A percentile compares a stretch with the other conserved stretches of the same genome.
phyloP scores from a whole-genome alignment of 352 stramenopile genomes.

The Globisporangium viniferum region DNA sequence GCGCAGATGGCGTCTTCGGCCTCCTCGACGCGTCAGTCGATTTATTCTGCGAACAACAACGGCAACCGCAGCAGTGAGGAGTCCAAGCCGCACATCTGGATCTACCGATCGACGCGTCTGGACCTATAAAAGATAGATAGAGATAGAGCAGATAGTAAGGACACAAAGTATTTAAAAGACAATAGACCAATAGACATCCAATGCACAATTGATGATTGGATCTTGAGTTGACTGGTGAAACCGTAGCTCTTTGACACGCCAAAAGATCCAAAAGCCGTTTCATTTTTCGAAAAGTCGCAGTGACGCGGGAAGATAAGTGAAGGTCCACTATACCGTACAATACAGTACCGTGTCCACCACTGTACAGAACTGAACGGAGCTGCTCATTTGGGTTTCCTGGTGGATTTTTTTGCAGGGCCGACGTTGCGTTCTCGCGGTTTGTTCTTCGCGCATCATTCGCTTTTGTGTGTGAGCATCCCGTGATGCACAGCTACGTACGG shows the following conservation, averaged over 20 bases:
- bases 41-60: neutral
- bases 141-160: too few relatives aligned
- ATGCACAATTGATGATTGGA: neutral
- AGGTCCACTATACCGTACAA: neutral
- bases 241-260: neutral
- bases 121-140: slow-evolving; percentile 2
- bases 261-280: neutral
- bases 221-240: neutral
- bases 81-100: slow-evolving; percentile 1
- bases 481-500: neutral
- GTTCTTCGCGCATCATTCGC: neutral
- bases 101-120: slow-evolving; percentile 10
- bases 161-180: neutral
- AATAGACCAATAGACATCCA: neutral
- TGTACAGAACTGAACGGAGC: neutral
- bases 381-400: neutral
- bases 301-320: slow-evolving; percentile 3
- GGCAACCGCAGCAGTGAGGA: neutral
- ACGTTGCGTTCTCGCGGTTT: neutral
- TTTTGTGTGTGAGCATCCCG: neutral
- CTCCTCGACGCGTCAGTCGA: neutral
- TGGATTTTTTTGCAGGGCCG: neutral
- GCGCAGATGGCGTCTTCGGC: neutral
- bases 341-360: neutral
- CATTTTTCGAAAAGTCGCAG: neutral